Percentiles rank a stretch among this genome's conserved stretches.
Evolutionary conservation across 441 rosid species (phyloP).

Genomic region (Brassica hybrid): DNA sequence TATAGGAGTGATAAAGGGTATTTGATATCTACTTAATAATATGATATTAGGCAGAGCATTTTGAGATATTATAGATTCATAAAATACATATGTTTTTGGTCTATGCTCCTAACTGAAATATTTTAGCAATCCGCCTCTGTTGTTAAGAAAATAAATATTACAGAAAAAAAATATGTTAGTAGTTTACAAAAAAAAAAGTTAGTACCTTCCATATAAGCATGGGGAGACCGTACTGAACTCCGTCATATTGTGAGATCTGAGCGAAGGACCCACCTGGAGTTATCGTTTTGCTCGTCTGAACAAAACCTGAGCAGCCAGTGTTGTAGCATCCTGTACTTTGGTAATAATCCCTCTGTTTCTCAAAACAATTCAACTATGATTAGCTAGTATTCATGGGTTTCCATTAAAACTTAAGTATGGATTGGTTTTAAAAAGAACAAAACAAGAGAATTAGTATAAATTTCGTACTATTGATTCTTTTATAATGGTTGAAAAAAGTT

Average conservation of each 20-base stretch:
- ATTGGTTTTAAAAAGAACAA: not conserved
- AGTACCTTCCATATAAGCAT: slow-evolving; percentile 53
- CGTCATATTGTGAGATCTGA: slow-evolving; percentile 39
- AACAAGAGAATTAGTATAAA: not conserved
- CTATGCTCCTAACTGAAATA: not conserved
- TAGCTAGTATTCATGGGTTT: not conserved
- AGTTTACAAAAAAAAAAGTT: too few relatives aligned
- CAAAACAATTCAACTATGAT: not conserved
- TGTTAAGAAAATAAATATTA: not conserved
- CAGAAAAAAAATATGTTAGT: too few relatives aligned
- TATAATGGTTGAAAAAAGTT: not conserved
- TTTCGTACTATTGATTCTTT: not conserved
- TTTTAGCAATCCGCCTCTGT: not conserved
- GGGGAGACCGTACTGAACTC: slow-evolving; percentile 45
- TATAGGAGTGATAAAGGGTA: not conserved
- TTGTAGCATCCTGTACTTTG: slow-evolving; percentile 47
- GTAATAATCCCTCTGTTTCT: slow-evolving; percentile 36
- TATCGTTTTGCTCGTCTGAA: slow-evolving; percentile 47
- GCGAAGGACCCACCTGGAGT: slow-evolving; percentile 50
- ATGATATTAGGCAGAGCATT: not conserved
- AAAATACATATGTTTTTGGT: not conserved
- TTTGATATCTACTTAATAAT: not conserved
- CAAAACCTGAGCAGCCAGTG: slow-evolving; percentile 5
- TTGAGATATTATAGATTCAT: not conserved
- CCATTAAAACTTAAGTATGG: not conserved